A percentile compares a stretch with the other conserved stretches of the same genome.
Evolutionary conservation across 768 basidiomycete species (phyloP).

Genomic region (Collybia sp.): DNA sequence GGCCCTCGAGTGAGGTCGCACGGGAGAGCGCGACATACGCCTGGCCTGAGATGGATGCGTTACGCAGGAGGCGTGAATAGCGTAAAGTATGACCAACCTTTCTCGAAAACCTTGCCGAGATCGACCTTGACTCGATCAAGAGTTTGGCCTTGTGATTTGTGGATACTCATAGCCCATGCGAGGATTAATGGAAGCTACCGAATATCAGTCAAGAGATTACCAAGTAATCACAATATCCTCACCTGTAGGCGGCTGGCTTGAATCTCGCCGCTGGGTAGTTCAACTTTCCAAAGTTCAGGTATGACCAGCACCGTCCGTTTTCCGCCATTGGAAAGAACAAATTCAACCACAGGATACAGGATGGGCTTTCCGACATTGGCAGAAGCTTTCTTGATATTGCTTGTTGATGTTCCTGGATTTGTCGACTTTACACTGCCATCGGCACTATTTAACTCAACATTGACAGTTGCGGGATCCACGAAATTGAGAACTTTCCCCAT

Average conservation of each 20-base stretch:
- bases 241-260: constrained; percentile 82
- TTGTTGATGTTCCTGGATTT: constrained; percentile 13
- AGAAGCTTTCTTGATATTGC: constrained; percentile 18
- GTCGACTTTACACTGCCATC: constrained; percentile 23
- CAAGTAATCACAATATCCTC: constrained; percentile 11
- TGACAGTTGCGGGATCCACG: constrained; percentile 43
- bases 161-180: constrained; percentile 98
- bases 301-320: constrained; percentile 52
- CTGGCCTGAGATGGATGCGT: constrained; percentile 51
- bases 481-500: constrained; percentile 86
- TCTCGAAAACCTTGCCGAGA: constrained; percentile 89
- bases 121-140: constrained; percentile 94
- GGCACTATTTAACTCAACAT: constrained; percentile 33
- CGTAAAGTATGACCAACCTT: constrained; percentile 41
- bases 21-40: constrained; percentile 91
- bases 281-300: constrained; percentile 81
- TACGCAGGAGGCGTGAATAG: neutral
- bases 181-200: constrained; percentile 79
- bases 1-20: constrained; percentile 78
- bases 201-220: neutral
- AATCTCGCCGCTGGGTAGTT: constrained; percentile 81
- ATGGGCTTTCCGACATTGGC: constrained; percentile 11
- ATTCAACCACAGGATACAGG: constrained; percentile 73
- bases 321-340: constrained; percentile 54
- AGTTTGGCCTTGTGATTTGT: constrained; percentile 98